Evolutionary conservation across 805 yeast species (phyloP).

Genomic region (Yamadazyma nakazawae): DNA sequence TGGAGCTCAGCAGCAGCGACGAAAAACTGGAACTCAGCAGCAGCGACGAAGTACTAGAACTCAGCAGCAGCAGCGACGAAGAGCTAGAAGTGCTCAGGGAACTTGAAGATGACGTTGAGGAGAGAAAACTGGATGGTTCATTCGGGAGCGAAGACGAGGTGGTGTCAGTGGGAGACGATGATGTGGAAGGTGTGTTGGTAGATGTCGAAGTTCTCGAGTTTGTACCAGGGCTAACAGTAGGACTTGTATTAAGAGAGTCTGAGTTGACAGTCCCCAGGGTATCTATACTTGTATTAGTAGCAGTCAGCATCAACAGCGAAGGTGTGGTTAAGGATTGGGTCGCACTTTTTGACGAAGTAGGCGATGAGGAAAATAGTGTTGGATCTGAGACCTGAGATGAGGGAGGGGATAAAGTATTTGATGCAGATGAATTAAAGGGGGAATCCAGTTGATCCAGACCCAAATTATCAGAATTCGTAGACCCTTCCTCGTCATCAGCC

Average conservation of each 20-base stretch:
- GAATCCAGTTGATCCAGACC: neutral
- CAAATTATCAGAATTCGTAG: neutral
- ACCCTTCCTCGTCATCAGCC: neutral
- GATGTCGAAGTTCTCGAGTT: neutral
- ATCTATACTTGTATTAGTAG: neutral
- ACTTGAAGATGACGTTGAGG: neutral
- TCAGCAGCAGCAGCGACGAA: neutral
- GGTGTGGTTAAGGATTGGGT: neutral
- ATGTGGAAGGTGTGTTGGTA: neutral
- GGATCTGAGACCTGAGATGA: conserved; percentile 1
- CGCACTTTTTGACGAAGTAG: conserved; percentile 6
- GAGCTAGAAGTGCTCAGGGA: neutral
- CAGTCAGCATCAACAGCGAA: conserved; percentile 3
- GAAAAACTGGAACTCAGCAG: neutral
- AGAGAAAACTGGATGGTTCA: neutral
- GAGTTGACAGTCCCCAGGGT: neutral
- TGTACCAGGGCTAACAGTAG: neutral
- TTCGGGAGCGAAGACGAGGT: neutral
- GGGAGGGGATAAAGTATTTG: neutral
- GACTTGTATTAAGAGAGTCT: neutral
- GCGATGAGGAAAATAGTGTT: conserved; percentile 1
- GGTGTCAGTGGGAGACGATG: neutral
- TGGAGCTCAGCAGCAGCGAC: neutral
- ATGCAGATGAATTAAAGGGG: neutral
- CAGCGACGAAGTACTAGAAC: neutral